A percentile compares a stretch with the other conserved stretches of the same genome.
Conservation (phyloP, 306 rosid species). For the Myrica gale region DNA sequence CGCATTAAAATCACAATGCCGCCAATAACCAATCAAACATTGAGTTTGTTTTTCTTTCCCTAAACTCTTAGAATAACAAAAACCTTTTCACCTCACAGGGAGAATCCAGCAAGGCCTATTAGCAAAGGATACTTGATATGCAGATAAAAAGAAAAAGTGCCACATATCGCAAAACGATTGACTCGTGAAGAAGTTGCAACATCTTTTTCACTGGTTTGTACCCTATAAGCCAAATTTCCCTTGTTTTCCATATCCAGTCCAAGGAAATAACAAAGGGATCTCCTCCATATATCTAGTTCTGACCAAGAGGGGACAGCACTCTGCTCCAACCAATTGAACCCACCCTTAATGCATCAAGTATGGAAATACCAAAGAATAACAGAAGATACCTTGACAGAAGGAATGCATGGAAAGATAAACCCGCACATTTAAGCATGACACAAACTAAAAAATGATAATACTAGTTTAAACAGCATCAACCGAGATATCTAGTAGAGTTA, state of each 20-base stretch:
- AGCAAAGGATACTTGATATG: no score
- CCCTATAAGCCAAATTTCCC: neutral
- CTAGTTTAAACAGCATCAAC: neutral
- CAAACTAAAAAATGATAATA: neutral
- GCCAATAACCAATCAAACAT: no score
- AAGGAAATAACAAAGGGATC: neutral
- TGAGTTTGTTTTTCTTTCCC: no score
- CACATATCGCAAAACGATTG: neutral
- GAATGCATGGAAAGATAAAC: neutral
- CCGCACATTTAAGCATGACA: neutral
- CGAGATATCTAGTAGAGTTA: neutral
- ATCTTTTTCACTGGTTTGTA: neutral
- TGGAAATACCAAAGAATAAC: neutral
- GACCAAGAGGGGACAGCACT: neutral
- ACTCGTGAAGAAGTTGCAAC: neutral
- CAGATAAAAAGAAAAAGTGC: neutral
- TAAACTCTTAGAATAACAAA: no score
- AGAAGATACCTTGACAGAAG: neutral
- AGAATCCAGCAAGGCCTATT: no score
- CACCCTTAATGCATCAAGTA: neutral
- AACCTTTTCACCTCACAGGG: no score
- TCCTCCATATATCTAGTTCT: neutral
- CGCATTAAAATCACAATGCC: no score
- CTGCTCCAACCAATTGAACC: conserved; percentile 1
- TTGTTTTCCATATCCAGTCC: neutral